Evolutionary conservation across 371 early-diverging fungal genomes (phyloP).

Genomic region (Blakeslea trispora): DNA sequence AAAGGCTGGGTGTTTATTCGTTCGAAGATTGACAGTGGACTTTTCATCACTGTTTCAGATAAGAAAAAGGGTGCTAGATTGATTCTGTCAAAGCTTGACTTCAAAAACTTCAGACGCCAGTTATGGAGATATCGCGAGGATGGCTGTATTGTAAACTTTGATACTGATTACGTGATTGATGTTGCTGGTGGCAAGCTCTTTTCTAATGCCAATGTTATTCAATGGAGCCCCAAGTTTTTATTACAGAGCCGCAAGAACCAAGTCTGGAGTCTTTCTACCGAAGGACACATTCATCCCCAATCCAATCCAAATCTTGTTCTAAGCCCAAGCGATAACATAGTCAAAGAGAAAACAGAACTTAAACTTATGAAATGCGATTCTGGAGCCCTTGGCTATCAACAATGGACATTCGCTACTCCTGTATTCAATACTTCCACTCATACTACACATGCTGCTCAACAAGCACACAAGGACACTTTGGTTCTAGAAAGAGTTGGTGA

Average conservation of each 20-base stretch:
- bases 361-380: slow-evolving; percentile 36
- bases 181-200: slow-evolving; percentile 47
- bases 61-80: slow-evolving; percentile 40
- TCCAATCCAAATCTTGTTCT: slow-evolving; percentile 39
- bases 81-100: slow-evolving; percentile 33
- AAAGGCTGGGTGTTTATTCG: slow-evolving; percentile 51
- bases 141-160: slow-evolving; percentile 56
- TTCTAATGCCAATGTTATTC: slow-evolving; percentile 34
- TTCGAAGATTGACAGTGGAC: slow-evolving; percentile 34
- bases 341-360: slow-evolving; percentile 29
- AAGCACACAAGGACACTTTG: slow-evolving; percentile 18
- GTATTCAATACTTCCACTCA: slow-evolving; percentile 29
- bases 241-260: slow-evolving; percentile 45
- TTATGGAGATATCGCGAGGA: slow-evolving; percentile 59
- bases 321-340: slow-evolving; percentile 19
- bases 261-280: slow-evolving; percentile 46
- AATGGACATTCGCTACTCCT: slow-evolving; percentile 46
- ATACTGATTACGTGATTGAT: slow-evolving; percentile 56
- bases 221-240: slow-evolving; percentile 41
- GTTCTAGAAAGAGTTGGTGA: slow-evolving; percentile 13
- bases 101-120: slow-evolving; percentile 45
- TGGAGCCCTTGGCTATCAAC: slow-evolving; percentile 28
- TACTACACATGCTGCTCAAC: slow-evolving; percentile 21
- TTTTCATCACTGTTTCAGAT: slow-evolving; percentile 34
- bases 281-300: slow-evolving; percentile 47